Evolutionary conservation across 2,329 filamentous ascomycete species (phyloP).

Genomic region (Fusarium sublunatum): DNA sequence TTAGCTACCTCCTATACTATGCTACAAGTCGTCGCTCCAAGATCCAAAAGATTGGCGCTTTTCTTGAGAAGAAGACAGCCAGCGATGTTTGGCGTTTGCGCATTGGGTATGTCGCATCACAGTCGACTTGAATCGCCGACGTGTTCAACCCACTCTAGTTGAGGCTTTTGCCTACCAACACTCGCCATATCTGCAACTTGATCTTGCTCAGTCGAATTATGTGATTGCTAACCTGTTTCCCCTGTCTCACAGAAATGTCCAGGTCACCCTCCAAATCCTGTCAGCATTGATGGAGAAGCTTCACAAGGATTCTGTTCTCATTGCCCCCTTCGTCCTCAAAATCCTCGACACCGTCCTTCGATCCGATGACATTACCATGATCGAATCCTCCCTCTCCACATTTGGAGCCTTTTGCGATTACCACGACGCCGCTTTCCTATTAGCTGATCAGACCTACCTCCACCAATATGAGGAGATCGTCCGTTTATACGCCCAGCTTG

Average conservation of each 20-base stretch:
- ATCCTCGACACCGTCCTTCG: constrained; percentile 85
- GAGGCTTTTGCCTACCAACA: background rate
- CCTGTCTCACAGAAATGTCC: constrained; percentile 75
- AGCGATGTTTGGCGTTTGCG: constrained; percentile 90
- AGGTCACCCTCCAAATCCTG: constrained; percentile 93
- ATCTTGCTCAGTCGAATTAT: background rate
- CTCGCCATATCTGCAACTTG: background rate
- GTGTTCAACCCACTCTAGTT: constrained; percentile 23
- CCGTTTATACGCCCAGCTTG: constrained; percentile 80
- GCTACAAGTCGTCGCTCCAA: constrained; percentile 93
- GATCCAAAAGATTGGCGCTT: constrained; percentile 94
- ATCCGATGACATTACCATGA: constrained; percentile 90
- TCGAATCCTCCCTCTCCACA: constrained; percentile 87
- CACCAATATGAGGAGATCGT: constrained; percentile 86
- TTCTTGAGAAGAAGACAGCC: constrained; percentile 92
- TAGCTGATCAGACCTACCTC: constrained; percentile 86
- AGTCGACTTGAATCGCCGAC: constrained; percentile 17
- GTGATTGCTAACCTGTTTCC: constrained; percentile 14
- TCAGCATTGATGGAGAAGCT: constrained; percentile 92
- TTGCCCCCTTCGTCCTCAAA: constrained; percentile 84
- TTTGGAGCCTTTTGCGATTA: constrained; percentile 90
- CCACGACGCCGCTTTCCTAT: constrained; percentile 86
- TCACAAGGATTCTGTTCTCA: constrained; percentile 88
- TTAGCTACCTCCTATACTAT: constrained; percentile 97
- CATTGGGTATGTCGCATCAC: constrained; percentile 73